These are phyloP conservation scores for Apiotrichum gamsii DNA, from an alignment of 1,284 basidiomycete genomes.

Conservation along the genomic window DNA sequence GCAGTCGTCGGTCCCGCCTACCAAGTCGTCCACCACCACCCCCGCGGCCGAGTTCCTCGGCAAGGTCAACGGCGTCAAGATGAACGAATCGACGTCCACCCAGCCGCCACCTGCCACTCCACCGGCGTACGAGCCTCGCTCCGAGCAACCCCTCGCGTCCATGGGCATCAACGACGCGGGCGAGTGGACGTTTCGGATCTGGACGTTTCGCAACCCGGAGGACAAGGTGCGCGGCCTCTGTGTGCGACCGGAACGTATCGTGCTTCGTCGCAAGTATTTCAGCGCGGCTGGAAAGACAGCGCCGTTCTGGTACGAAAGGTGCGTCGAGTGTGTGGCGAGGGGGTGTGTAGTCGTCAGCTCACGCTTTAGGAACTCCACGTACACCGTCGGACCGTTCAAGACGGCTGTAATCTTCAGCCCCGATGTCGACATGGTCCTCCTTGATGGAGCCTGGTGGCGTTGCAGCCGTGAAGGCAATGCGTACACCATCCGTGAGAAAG, in stretches of 20 bases:
- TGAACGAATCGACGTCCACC: too few relatives aligned
- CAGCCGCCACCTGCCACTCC: too few relatives aligned
- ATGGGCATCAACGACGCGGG: slow-evolving; percentile 13
- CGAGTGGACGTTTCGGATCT: slow-evolving; percentile 10
- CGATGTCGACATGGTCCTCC: slow-evolving; percentile 16
- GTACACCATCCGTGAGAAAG: slow-evolving; percentile 16
- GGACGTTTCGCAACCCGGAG: not conserved
- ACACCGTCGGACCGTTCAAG: slow-evolving; percentile 11
- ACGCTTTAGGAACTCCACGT: not conserved
- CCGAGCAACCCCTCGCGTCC: slow-evolving; percentile 8
- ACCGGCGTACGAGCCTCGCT: not conserved
- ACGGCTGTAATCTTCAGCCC: slow-evolving; percentile 6
- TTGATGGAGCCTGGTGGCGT: slow-evolving; percentile 17
- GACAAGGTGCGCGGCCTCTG: not conserved
- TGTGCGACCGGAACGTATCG: not conserved
- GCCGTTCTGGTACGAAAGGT: slow-evolving; percentile 1
- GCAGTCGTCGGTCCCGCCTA: too few relatives aligned
- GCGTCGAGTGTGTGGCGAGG: too few relatives aligned
- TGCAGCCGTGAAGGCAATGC: slow-evolving; percentile 9
- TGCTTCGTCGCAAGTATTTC: slow-evolving; percentile 2
- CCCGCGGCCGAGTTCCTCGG: too few relatives aligned
- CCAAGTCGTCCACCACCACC: too few relatives aligned
- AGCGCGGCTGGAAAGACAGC: not conserved
- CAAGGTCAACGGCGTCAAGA: too few relatives aligned
- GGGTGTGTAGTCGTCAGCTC: too few relatives aligned